Evolutionary conservation across 345 rosid species (phyloP).

Genomic region (Populus nigra): DNA sequence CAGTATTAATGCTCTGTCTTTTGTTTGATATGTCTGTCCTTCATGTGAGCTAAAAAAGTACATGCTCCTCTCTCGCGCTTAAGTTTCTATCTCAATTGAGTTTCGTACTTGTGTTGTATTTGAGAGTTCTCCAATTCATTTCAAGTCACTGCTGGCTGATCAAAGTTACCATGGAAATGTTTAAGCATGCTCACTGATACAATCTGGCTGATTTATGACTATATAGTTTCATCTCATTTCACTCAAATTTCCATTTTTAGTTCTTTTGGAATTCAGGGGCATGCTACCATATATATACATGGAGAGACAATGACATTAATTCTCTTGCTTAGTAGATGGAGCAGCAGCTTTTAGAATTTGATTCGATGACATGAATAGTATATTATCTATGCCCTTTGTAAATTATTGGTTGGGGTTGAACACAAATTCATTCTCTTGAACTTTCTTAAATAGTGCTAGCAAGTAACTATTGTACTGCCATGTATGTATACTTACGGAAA

Average conservation of each 20-base stretch:
- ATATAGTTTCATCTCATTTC: too few species aligned
- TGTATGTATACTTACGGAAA: not conserved
- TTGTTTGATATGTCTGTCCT: not conserved
- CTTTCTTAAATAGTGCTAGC: not conserved
- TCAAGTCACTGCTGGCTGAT: not conserved
- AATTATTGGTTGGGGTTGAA: too few species aligned
- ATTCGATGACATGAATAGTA: too few species aligned
- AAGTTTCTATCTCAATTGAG: not conserved
- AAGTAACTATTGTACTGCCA: not conserved
- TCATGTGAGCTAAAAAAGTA: not conserved
- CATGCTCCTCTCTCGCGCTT: not conserved
- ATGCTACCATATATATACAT: too few species aligned
- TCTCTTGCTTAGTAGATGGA: too few species aligned
- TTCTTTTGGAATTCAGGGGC: too few species aligned
- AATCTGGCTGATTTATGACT: too few species aligned
- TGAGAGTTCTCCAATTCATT: not conserved
- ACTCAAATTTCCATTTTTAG: too few species aligned
- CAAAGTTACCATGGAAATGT: not conserved
- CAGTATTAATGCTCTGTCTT: not conserved
- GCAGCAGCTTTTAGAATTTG: too few species aligned
- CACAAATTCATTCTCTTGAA: not conserved
- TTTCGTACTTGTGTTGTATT: not conserved
- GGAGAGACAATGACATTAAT: too few species aligned
- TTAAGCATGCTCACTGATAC: too few species aligned
- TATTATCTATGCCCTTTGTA: too few species aligned